Percentiles rank a stretch among this genome's conserved stretches.
phyloP scores from a whole-genome alignment of 2,329 filamentous ascomycete species.

The Arthrobotrys musiformis region DNA sequence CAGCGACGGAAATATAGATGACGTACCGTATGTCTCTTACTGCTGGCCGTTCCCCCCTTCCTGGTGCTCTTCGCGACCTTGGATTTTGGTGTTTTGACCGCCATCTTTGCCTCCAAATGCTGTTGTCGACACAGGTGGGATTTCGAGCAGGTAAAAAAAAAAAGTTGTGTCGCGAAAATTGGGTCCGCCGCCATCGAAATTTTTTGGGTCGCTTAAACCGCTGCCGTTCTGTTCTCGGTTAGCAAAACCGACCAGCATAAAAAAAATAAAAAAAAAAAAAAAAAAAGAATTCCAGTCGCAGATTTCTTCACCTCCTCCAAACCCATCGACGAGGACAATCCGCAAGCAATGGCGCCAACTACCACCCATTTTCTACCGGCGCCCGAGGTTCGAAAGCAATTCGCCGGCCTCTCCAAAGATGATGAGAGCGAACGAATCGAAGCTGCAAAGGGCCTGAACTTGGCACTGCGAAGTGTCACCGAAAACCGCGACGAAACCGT shows the following conservation, averaged over 20 bases:
- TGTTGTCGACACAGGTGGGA: slow-evolving; percentile 4
- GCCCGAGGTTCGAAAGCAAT: slow-evolving; percentile 41
- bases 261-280: slow-evolving; percentile 41
- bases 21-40: slow-evolving; percentile 58
- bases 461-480: slow-evolving; percentile 37
- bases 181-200: slow-evolving; percentile 24
- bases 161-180: slow-evolving; percentile 49
- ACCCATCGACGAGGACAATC: neutral
- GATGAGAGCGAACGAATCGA: slow-evolving; percentile 49
- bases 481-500: slow-evolving; percentile 48
- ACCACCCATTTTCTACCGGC: slow-evolving; percentile 43
- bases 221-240: slow-evolving; percentile 36
- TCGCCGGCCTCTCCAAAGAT: slow-evolving; percentile 46
- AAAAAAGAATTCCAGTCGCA: slow-evolving; percentile 39
- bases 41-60: slow-evolving; percentile 58
- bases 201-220: slow-evolving; percentile 35
- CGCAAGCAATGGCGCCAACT: slow-evolving; percentile 18
- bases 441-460: slow-evolving; percentile 37
- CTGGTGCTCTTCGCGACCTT: slow-evolving; percentile 51
- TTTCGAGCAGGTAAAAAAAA: neutral
- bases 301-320: slow-evolving; percentile 1
- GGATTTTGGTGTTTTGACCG: slow-evolving; percentile 36
- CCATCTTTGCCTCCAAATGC: slow-evolving; percentile 33
- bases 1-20: neutral
- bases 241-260: slow-evolving; percentile 39